Evolutionary conservation across 208 protist species (phyloP).

Genomic region (Trypanosoma platydactyli): DNA sequence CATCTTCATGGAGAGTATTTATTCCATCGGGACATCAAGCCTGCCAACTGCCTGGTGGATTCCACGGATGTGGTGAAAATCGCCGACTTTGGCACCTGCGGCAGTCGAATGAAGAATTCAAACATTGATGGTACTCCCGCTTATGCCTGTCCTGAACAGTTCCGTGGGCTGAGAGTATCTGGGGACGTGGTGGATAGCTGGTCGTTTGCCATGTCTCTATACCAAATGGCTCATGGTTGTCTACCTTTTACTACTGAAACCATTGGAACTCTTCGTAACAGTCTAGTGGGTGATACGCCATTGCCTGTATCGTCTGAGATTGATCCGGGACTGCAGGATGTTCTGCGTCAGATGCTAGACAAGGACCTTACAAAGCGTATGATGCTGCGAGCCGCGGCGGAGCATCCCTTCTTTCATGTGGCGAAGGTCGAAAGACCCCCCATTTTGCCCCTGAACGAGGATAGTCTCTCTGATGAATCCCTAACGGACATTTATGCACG

Average conservation of each 20-base stretch:
- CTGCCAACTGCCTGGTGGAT: slow-evolving; percentile 81
- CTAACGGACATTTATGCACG: slow-evolving; percentile 40
- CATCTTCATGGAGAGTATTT: slow-evolving; percentile 78
- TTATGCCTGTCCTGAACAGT: slow-evolving; percentile 80
- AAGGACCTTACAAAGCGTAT: slow-evolving; percentile 67
- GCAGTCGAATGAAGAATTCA: slow-evolving; percentile 45
- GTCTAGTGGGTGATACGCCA: slow-evolving; percentile 27
- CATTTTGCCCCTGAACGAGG: no score
- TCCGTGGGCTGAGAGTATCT: slow-evolving; percentile 42
- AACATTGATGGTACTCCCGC: slow-evolving; percentile 70
- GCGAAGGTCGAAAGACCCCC: slow-evolving; percentile 5
- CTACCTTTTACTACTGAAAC: slow-evolving; percentile 45
- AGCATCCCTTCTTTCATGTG: slow-evolving; percentile 59
- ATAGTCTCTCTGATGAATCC: not conserved
- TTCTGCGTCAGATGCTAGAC: slow-evolving; percentile 66
- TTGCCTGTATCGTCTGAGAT: slow-evolving; percentile 18
- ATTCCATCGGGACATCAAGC: slow-evolving; percentile 85
- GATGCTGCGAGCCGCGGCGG: slow-evolving; percentile 42
- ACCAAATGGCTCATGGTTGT: slow-evolving; percentile 63
- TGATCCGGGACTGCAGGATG: slow-evolving; percentile 47
- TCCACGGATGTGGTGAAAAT: slow-evolving; percentile 70
- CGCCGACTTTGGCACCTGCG: slow-evolving; percentile 88
- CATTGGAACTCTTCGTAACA: slow-evolving; percentile 13
- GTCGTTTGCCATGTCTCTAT: slow-evolving; percentile 91
- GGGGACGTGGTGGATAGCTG: slow-evolving; percentile 88